Base-by-base conservation (phyloP, 31 red algal genomes). In the Asparagopsis taxiformis region DNA sequence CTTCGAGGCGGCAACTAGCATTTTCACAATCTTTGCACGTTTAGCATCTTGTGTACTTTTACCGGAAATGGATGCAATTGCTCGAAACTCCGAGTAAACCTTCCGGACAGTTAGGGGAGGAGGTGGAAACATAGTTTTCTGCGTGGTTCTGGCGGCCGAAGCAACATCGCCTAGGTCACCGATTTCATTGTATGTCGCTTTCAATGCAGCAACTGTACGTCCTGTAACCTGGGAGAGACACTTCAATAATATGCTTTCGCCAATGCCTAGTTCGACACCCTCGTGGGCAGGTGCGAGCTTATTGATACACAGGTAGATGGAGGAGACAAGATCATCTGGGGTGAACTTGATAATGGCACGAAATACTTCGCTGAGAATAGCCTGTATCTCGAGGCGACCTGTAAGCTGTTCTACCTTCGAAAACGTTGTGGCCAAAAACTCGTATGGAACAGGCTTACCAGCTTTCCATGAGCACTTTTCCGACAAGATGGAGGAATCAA, bases 101-200 rank as follows among this genome's bases (percentile, higher is more conserved):
- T 65, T 72, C 6, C 75, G 67, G 15, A 96, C 72, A 3, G 77
- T 93, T 41, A 99, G 63, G 31, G 72, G 89, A 8, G 87, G 84
- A 10, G 92, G 82, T 13, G 75, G 73, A 60, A 96, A 90, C 83
- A 99, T 85, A 49, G 97, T 99, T 29, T 77, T 84, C 59, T 99
- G 97, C 7, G 70, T 95, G 15, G 92, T 83, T 16, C 86, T 69
- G 1, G 82, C 75, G 0, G 63, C 50, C 15, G 55, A 75, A 5
- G 97, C 97, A 0, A 99, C 86, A 75, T 95, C 92, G 31, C 97
- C 97, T 13, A 99, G 49, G 57, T 99, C 97, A 65, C 97, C 97
- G 2, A 67, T 23, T 53, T 85, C 33, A n/a, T 78, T 72, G 39
- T 89, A 85, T 25, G 46, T 59, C 24, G 60, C 53, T 74, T 86